These are phyloP conservation scores for Protostelium mycophagum DNA, from an alignment of 78 protist species.

Conservation along the genomic window DNA sequence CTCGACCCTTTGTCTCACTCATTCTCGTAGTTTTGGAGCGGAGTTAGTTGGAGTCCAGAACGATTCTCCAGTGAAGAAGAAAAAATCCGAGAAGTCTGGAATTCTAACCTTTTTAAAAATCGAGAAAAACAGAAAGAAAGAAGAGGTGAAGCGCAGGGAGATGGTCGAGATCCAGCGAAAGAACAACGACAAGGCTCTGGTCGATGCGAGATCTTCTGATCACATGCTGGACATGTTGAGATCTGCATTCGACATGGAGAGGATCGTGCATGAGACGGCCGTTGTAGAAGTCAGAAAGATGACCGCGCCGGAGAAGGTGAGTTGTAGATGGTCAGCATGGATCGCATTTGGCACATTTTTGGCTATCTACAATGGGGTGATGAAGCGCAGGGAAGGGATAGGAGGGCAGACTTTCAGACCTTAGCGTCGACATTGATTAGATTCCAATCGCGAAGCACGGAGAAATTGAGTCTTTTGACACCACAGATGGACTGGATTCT, in stretches of 20 bases:
- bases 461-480: not conserved
- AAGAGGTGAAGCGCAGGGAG: not conserved
- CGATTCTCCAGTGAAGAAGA: not conserved
- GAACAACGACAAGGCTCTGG: not conserved
- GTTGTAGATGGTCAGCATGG: conserved; percentile 1
- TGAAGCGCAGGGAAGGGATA: not conserved
- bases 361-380: too few relatives aligned
- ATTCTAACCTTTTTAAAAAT: too few relatives aligned
- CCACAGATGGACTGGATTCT: not conserved
- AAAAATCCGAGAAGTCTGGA: not conserved
- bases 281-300: not conserved
- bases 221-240: not conserved
- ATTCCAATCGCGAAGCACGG: not conserved
- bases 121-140: not conserved
- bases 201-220: too few relatives aligned
- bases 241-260: not conserved
- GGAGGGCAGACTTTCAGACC: not conserved
- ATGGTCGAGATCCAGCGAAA: not conserved
- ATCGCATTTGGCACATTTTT: too few relatives aligned
- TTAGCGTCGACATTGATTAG: not conserved
- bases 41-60: not conserved
- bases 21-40: not conserved
- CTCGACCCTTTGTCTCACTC: not conserved
- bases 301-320: not conserved
- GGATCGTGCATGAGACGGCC: not conserved